Percentiles rank a stretch among this genome's conserved stretches.
phyloP scores from a whole-genome alignment of 345 rosid species.

The Rubroshorea leprosula region DNA sequence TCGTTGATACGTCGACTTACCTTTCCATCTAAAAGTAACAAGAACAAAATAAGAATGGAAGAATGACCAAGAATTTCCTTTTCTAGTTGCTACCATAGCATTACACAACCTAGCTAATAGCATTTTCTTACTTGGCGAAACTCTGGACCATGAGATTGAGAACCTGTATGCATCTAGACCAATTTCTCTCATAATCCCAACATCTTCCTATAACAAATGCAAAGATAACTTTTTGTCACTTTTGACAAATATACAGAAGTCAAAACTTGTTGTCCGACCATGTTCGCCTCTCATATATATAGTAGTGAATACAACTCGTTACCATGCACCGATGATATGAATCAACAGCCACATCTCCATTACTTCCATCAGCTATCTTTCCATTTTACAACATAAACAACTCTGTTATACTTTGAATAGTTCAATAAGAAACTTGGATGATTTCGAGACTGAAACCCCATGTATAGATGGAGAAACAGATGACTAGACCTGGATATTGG shows the following conservation, averaged over 20 bases:
- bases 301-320: neutral
- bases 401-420: neutral
- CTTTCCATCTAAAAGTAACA: slow-evolving; percentile 27
- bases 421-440: too few species aligned
- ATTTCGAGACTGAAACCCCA: neutral
- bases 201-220: slow-evolving; percentile 21
- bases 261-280: neutral
- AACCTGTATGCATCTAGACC: slow-evolving; percentile 31
- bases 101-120: neutral
- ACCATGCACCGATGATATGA: slow-evolving; percentile 49
- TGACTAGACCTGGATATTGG: slow-evolving; percentile 25
- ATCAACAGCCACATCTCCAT: slow-evolving; percentile 36
- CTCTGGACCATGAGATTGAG: slow-evolving; percentile 37
- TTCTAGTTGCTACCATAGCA: neutral
- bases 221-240: neutral
- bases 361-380: neutral
- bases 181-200: slow-evolving; percentile 19
- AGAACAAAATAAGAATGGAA: neutral
- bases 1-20: slow-evolving; percentile 31
- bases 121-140: slow-evolving; percentile 31
- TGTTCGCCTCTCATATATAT: neutral
- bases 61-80: neutral
- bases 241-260: too few species aligned
- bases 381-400: neutral
- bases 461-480: too few species aligned